Evolutionary conservation across 345 rosid species (phyloP).

Genomic region (Lepidium didymum): DNA sequence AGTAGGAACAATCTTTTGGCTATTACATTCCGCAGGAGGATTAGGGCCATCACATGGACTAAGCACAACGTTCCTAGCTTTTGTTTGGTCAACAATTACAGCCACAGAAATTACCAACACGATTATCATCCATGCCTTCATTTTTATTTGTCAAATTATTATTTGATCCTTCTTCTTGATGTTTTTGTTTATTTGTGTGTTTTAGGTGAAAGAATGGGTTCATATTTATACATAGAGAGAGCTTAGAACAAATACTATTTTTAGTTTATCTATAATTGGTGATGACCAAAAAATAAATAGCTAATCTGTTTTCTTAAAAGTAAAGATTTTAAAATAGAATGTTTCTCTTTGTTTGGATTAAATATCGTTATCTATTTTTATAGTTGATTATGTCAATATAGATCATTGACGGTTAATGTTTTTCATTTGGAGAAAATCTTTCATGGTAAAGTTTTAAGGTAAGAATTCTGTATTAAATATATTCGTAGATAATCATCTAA

Average conservation of each 20-base stretch:
- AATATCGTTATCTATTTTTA: too few relatives aligned
- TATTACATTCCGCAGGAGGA: neutral
- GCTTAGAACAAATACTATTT: neutral
- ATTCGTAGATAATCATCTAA: too few relatives aligned
- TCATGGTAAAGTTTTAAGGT: too few relatives aligned
- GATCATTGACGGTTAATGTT: too few relatives aligned
- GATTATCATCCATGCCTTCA: constrained; percentile 16
- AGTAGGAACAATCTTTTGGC: too few relatives aligned
- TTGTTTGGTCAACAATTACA: constrained; percentile 3
- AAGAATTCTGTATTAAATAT: too few relatives aligned
- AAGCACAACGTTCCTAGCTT: neutral
- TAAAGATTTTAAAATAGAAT: too few relatives aligned
- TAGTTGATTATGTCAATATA: too few relatives aligned
- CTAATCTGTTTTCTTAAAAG: too few relatives aligned
- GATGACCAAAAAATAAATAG: too few relatives aligned
- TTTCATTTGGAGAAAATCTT: too few relatives aligned
- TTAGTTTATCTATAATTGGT: neutral
- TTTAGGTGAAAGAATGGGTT: neutral
- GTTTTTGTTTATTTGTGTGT: neutral
- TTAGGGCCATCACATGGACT: neutral
- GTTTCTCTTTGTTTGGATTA: too few relatives aligned
- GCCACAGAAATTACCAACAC: constrained; percentile 7
- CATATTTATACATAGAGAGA: neutral
- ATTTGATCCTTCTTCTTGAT: neutral
- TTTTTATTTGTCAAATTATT: neutral